Evolutionary conservation across 176 grass and related monocot genomes (phyloP).

Genomic region (Triticum dicoccoides): DNA sequence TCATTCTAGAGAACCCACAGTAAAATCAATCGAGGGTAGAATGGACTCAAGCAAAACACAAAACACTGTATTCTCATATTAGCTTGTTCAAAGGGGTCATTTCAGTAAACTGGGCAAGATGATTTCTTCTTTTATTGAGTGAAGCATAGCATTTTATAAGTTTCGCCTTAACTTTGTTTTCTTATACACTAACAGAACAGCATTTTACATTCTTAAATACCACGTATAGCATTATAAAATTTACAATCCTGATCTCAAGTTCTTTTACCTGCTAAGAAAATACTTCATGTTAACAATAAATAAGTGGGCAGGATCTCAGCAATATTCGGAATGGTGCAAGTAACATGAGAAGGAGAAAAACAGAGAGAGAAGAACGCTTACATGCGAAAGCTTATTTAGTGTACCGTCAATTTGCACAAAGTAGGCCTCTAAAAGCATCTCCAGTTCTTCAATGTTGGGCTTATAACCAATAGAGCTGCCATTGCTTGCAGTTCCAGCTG

Average conservation of each 20-base stretch:
- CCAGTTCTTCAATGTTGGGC: constrained; percentile 83
- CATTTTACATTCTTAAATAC: neutral
- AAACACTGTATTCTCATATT: neutral
- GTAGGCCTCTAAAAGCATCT: constrained; percentile 94
- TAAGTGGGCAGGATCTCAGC: neutral
- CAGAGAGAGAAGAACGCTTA: constrained; percentile 29
- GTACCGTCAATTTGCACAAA: constrained; percentile 95
- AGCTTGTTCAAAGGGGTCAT: neutral
- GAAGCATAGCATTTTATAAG: neutral
- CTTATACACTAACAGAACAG: neutral
- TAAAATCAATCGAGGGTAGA: neutral
- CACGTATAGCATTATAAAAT: neutral
- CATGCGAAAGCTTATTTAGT: constrained; percentile 87
- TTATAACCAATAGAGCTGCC: constrained; percentile 66
- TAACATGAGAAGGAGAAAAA: neutral
- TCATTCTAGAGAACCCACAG: neutral
- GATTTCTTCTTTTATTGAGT: neutral
- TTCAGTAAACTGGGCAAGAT: neutral
- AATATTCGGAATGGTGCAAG: neutral
- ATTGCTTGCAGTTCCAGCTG: constrained; percentile 42
- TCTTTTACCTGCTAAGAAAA: neutral
- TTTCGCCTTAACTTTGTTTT: neutral
- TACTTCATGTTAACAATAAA: neutral
- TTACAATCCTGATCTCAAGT: neutral
- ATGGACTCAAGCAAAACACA: neutral